Base-by-base conservation (phyloP, 208 protist genomes). In the Naegleria fowleri region DNA sequence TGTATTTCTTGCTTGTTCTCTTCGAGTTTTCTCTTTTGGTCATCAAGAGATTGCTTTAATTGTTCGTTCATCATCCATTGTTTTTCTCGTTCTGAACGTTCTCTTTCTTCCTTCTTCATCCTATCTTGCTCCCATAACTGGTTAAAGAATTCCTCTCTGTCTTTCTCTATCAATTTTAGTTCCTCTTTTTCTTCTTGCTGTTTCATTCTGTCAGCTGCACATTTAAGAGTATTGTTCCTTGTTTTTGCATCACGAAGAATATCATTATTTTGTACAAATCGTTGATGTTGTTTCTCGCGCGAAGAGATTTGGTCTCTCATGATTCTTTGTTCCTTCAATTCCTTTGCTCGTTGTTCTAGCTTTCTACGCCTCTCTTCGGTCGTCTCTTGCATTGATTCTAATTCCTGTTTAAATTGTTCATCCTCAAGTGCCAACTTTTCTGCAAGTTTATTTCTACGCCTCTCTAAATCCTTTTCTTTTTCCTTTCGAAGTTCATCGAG, bases 101-200 rank as follows among this genome's bases (percentile, higher is more conserved):
- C 88, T 38, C 88, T 25, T 9, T 79, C 41, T 22, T 39, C n/a
- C 39, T 90, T 90, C 88, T 90, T 90, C 29, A 79, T 11, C 6
- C 55, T 25, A 55, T 90, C 88, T 36, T 90, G 51, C 38, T 90
- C 55, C 88, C 88, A 90, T 40, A 90, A 58, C 58, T 79, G 19
- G 19, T 75, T 6, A 38, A 90, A 90, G 51, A 58, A 86, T 36
- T 52, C 40, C 1, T 90, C 36, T 39, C 38, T 40, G 7, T 79
- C 55, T 38, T 79, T 83, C 33, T 86, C 76, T 38, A 59, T 19
- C 38, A 59, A 0, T 39, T 79, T 79, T 0, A 19, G n/a, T 36
- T 43, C 88, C 9, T 79, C 22, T 36, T 90, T 83, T 40, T 86
- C 67, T 36, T 48, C 22, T 58, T 29, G 11, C 19, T 90, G 88